Evolutionary conservation across 1,284 basidiomycete genomes (phyloP), one percentile per base, ranked within the genome.

Genomic region (Boletus sp.): DNA sequence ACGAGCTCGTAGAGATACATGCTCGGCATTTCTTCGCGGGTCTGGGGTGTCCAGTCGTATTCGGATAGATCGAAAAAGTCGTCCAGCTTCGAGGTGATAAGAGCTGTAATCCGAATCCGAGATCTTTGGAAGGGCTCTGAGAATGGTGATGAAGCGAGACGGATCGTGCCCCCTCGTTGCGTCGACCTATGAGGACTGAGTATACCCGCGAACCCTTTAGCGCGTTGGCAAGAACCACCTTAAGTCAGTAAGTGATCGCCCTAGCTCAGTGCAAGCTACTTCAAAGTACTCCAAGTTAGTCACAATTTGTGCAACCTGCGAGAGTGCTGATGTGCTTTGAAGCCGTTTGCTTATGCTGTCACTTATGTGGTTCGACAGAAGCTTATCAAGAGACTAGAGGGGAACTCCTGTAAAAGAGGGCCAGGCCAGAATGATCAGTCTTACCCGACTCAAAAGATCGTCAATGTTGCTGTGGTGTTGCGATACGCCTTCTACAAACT

Each of bases 11-110:
- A 88, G 8, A 99, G 77, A 68, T 97, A 98, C 74, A 85, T 84
- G 76, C 92, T 95, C 37, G 93, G 91, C 36, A 81, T 81, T 50
- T 78, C 75, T 59, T 88, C 84, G 37, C 79, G 76, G 17, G 68
- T 60, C 16, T 70, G 65, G 2, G 94, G 88, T 42, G 84, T 88
- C 92, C 93, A 97, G 59, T 96, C 86, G 67, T 98, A 97, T 66
- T 96, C 91, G 1, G 92, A 88, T 36, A 97, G 74, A 50, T 91
- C 95, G 59, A 97, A 92, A 72, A 97, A 97, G 55, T 94, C 91
- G 61, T 95, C 90, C n/a, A 99, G 81, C 68, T 99, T 99, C 19
- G 88, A 89, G 7, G 82, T 80, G 58, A 99, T 94, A 36, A 95
- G 79, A 9, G 76, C 74, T 23, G 87, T 85, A 56, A 99, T 92